phyloP scores from a whole-genome alignment of 192 early-diverging fungal genomes.

The Backusella mclennaniae region DNA sequence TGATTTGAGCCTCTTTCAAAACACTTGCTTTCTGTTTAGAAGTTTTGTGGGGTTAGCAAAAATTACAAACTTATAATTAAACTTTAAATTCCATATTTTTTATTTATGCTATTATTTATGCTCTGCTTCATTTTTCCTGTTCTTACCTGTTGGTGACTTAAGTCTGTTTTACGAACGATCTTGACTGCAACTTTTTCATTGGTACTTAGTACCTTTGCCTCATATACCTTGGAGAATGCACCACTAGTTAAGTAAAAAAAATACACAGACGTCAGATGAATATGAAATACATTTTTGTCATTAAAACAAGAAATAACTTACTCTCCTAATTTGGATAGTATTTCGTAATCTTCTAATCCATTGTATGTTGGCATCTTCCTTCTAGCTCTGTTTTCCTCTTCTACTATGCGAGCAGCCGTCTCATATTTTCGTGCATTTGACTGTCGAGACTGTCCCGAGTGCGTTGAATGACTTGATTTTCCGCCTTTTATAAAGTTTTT shows the following conservation, averaged over 20 bases:
- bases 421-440: not conserved
- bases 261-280: not conserved
- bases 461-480: not conserved
- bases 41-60: not conserved
- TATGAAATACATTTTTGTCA: no score
- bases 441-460: not conserved
- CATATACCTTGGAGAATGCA: conserved; percentile 84
- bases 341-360: conserved; percentile 54
- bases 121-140: conserved; percentile 11
- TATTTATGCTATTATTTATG: not conserved
- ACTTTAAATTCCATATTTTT: not conserved
- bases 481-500: conserved; percentile 13
- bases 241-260: conserved; percentile 49
- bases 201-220: conserved; percentile 56
- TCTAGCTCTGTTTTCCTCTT: conserved; percentile 17
- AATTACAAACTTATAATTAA: not conserved
- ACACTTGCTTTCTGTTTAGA: conserved; percentile 65
- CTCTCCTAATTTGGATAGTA: conserved; percentile 71
- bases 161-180: conserved; percentile 73
- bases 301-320: conserved; percentile 43
- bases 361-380: conserved; percentile 42
- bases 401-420: conserved; percentile 4
- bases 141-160: conserved; percentile 69
- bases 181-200: conserved; percentile 78
- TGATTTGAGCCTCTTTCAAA: conserved; percentile 84